These are phyloP conservation scores for Cystobasidium ongulense DNA, from an alignment of 768 basidiomycete species.

Conservation along the genomic window DNA sequence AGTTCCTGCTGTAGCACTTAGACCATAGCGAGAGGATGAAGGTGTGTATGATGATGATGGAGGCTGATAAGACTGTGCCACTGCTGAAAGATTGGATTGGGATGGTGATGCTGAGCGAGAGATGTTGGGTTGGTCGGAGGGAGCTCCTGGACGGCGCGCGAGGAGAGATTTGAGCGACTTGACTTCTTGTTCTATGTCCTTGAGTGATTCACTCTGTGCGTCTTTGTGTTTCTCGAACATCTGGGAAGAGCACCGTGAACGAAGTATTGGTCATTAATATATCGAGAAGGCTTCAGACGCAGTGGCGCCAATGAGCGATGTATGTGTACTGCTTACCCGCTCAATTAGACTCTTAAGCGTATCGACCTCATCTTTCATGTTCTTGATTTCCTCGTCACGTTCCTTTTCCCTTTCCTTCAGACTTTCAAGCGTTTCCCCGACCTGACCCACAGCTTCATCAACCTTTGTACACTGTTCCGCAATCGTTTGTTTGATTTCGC, in stretches of 20 bases:
- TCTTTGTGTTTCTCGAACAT: slow-evolving; percentile 92
- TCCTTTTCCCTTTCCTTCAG: slow-evolving; percentile 69
- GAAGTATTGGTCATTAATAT: not conserved
- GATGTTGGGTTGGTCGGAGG: not conserved
- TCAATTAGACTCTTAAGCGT: slow-evolving; percentile 86
- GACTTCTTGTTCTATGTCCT: slow-evolving; percentile 84
- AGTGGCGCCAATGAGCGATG: too few relatives aligned
- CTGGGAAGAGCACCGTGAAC: slow-evolving; percentile 48
- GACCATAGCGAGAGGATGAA: slow-evolving; percentile 1
- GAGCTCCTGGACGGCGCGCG: not conserved
- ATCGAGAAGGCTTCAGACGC: too few relatives aligned
- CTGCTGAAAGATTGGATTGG: not conserved
- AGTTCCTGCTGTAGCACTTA: not conserved
- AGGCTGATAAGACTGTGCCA: not conserved
- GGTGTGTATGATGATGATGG: not conserved
- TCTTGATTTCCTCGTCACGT: slow-evolving; percentile 78
- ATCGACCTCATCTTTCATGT: slow-evolving; percentile 82
- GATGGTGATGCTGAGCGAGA: not conserved
- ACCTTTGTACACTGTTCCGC: slow-evolving; percentile 69
- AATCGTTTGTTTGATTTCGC: slow-evolving; percentile 61
- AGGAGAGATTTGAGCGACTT: slow-evolving; percentile 87
- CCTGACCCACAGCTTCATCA: slow-evolving; percentile 62
- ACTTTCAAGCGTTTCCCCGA: slow-evolving; percentile 62
- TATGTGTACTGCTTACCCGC: slow-evolving; percentile 56
- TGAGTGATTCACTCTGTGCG: slow-evolving; percentile 67